Base-by-base conservation (phyloP, 495 filamentous ascomycete species). In the Neurospora tetrasperma region DNA sequence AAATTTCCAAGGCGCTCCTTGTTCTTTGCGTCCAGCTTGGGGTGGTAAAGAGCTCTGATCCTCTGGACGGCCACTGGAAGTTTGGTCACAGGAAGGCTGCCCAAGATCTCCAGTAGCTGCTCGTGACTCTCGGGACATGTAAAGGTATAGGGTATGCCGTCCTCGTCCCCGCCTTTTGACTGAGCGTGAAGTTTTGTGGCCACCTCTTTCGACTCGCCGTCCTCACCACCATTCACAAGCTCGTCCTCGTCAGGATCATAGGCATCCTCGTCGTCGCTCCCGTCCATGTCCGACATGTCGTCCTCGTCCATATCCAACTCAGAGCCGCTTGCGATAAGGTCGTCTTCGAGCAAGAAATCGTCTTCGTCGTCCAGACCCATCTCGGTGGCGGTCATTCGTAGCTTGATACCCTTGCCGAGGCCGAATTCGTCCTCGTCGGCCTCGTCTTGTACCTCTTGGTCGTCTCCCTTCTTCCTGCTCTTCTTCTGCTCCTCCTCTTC, bases 281-380 rank as follows among this genome's bases (percentile, higher is more conserved):
- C 86, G 39, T 89, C 87, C 12, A 85, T 86, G 59, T 86, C 86
- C n/a, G 78, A 86, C 20, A 84, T 83, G 62, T 82, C 85, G 69
- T 88, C 82, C 11, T 85, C 81, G 73, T 86, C 87, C 9, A 88
- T 86, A 27, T 91, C 89, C 8, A 87, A 74, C 9, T 90, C 89
- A 14, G 90, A 90, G 42, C 85, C 90, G 72, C 86, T 90, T 1
- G 89, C 89, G 69, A 97, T 86, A 2, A 97, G 86, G 70, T 97
- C 90, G 72, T 96, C 92, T 73, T 97, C 95, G 71, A 97, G 90
- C 10, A 93, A 71, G 75, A 98, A 98, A 73, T 97, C 92, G 78
- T 97, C 94, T 78, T 98, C 94, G 75, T 97, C 94, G 74, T 97
- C 93, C 41, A 94, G 89, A 39, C 86, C 82, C 35, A 89, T 77